Percentiles rank a stretch among this genome's conserved stretches.
phyloP scores from a whole-genome alignment of 2,329 filamentous ascomycete species.

The Nigrospora oryzae region DNA sequence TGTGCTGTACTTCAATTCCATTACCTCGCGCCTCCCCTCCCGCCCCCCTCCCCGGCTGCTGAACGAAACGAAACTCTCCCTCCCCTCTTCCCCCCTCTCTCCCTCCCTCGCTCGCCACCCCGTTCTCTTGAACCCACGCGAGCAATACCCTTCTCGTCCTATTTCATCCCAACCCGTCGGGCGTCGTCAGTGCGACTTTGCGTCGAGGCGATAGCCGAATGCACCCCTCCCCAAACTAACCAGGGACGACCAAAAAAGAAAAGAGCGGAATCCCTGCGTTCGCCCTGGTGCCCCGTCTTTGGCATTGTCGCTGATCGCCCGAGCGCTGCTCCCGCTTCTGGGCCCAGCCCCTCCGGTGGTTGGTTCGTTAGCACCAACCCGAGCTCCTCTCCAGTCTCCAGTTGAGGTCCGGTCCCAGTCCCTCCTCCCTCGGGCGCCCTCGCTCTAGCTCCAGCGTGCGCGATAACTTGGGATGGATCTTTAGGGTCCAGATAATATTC shows the following conservation, averaged over 20 bases:
- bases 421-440: no score
- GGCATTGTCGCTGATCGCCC: not conserved
- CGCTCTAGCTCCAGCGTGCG: no score
- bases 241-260: no score
- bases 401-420: no score
- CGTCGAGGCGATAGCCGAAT: no score
- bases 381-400: no score
- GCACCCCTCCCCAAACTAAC: no score
- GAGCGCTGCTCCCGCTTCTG: not conserved
- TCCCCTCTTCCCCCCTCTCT: not conserved
- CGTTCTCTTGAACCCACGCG: not conserved
- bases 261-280: no score
- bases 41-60: not conserved
- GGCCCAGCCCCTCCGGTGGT: constrained; percentile 2
- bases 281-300: no score
- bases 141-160: no score
- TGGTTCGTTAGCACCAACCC: not conserved
- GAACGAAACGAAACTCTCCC: not conserved
- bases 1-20: not conserved
- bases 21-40: not conserved
- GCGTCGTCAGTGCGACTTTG: no score
- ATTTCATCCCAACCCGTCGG: no score
- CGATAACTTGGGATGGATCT: not conserved
- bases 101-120: not conserved
- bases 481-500: constrained; percentile 1